Evolutionary conservation across 2,329 filamentous ascomycete species (phyloP).

Genomic region (Calonectria pseudoreteaudii): DNA sequence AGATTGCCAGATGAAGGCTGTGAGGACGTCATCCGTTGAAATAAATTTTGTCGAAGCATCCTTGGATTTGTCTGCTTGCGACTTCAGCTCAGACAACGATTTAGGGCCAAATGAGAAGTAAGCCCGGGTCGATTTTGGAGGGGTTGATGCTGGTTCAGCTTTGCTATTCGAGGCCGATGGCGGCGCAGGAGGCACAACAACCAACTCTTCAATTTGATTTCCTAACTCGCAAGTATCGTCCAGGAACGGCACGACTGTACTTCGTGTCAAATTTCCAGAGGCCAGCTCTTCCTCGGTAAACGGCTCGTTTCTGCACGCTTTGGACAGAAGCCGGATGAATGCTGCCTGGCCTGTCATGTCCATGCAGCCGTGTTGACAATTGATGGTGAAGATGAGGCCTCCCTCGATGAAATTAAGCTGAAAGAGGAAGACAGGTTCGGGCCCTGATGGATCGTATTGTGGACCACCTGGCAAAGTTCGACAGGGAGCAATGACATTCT

Average conservation of each 20-base stretch:
- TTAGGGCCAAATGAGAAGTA: constrained; percentile 57
- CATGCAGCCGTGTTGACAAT: constrained; percentile 61
- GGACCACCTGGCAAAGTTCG: constrained; percentile 51
- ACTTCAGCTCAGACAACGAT: constrained; percentile 56
- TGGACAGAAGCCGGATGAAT: constrained; percentile 59
- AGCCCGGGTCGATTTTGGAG: constrained; percentile 53
- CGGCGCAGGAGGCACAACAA: constrained; percentile 39
- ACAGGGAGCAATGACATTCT: constrained; percentile 54
- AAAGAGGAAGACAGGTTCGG: constrained; percentile 56
- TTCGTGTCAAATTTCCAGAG: constrained; percentile 55
- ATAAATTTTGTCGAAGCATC: constrained; percentile 47
- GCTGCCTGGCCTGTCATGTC: constrained; percentile 63
- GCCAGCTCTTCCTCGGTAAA: constrained; percentile 59
- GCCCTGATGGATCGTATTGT: constrained; percentile 35
- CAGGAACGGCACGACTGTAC: constrained; percentile 53
- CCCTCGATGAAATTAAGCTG: constrained; percentile 62
- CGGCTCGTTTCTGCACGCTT: constrained; percentile 57
- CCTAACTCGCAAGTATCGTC: constrained; percentile 49
- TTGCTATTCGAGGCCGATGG: background rate
- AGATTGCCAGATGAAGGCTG: constrained; percentile 62
- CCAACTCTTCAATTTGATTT: constrained; percentile 50
- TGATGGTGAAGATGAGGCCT: constrained; percentile 62
- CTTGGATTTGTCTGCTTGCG: constrained; percentile 42
- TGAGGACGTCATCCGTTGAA: constrained; percentile 66
- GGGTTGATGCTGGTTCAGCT: constrained; percentile 3